These are phyloP conservation scores for Coccomyxa sp. DNA, from an alignment of 139 green algal species.

Conservation along the genomic window DNA sequence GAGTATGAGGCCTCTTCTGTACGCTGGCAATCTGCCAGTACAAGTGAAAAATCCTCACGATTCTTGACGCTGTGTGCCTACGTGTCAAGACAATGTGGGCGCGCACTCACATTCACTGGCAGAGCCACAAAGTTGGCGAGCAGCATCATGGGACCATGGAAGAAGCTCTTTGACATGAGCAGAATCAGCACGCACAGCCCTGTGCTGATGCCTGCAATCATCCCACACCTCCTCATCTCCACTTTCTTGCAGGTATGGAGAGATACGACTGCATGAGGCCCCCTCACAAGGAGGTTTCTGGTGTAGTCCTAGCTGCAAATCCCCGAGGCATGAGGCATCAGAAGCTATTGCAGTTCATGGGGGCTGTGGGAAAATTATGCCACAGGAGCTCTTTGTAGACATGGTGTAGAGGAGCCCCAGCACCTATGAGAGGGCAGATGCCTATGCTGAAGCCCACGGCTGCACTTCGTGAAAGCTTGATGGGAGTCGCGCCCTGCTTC, in stretches of 20 bases:
- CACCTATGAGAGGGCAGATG: not conserved
- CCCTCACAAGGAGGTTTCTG: not conserved
- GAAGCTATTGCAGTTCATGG: not conserved
- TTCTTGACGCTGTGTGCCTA: too few relatives aligned
- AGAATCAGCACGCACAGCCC: not conserved
- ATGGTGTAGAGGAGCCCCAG: too few relatives aligned
- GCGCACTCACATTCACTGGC: not conserved
- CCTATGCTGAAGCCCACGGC: not conserved
- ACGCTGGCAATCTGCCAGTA: too few relatives aligned
- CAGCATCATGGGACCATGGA: constrained; percentile 2
- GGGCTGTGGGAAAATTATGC: not conserved
- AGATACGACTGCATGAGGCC: not conserved
- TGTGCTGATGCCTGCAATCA: not conserved
- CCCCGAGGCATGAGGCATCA: not conserved
- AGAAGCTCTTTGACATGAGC: not conserved
- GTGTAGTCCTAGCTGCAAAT: not conserved
- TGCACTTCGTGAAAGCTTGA: not conserved
- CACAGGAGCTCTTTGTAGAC: too few relatives aligned
- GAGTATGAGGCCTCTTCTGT: too few relatives aligned
- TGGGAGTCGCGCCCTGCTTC: not conserved
- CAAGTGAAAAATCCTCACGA: too few relatives aligned
- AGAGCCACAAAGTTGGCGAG: constrained; percentile 2
- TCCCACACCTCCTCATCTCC: too few relatives aligned
- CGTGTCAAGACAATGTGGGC: not conserved
- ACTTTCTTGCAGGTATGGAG: not conserved